Percentiles rank a stretch among this genome's conserved stretches.
Evolutionary conservation across 2,329 filamentous ascomycete genomes (phyloP).

Genomic region (Xylariaceae sp.): DNA sequence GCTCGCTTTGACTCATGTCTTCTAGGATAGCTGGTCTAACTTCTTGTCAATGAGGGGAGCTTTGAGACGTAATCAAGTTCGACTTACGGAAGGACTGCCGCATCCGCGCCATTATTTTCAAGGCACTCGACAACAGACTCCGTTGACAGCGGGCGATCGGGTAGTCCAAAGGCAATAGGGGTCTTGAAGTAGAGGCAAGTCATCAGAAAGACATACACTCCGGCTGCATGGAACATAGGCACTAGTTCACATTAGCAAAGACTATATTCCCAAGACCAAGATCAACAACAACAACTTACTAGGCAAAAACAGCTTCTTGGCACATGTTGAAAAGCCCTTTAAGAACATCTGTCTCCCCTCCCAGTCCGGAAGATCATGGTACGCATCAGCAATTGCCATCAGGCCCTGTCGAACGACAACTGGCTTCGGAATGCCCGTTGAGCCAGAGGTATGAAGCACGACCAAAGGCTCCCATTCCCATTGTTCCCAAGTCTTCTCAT

Average conservation of each 20-base stretch:
- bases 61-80: no score
- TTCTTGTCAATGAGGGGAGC: no score
- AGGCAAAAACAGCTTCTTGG: conserved; percentile 18
- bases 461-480: conserved; percentile 40
- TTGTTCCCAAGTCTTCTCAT: conserved; percentile 41
- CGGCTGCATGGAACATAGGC: conserved; percentile 31
- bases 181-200: conserved; percentile 18
- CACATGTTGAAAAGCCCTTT: conserved; percentile 7
- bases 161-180: conserved; percentile 20
- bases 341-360: conserved; percentile 22
- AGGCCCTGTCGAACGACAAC: conserved; percentile 40
- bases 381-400: conserved; percentile 34
- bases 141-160: conserved; percentile 23
- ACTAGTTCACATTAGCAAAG: conserved; percentile 16
- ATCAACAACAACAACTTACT: conserved; percentile 25
- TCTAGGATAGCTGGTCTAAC: conserved; percentile 41
- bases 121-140: conserved; percentile 22
- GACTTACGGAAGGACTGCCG: conserved; percentile 21
- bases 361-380: conserved; percentile 26
- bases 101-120: conserved; percentile 18
- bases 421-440: conserved; percentile 46
- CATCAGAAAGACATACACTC: conserved; percentile 22
- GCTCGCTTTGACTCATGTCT: conserved; percentile 38
- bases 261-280: not conserved
- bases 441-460: conserved; percentile 46